These are phyloP conservation scores for Diplodia seriata DNA, from an alignment of 2,329 filamentous ascomycete genomes.

Conservation along the genomic window DNA sequence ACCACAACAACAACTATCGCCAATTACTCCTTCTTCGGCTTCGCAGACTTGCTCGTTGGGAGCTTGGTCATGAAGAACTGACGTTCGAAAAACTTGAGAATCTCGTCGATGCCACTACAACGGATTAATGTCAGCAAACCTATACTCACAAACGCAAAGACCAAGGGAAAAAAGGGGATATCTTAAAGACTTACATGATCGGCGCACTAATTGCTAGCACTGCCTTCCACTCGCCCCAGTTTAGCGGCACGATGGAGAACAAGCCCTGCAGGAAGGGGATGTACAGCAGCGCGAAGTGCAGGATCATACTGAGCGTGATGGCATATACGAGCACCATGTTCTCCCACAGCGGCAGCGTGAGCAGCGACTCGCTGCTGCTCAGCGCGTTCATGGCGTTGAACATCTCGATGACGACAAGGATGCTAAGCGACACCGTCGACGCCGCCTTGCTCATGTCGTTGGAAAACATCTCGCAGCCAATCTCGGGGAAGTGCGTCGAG, in stretches of 20 bases:
- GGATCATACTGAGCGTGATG: constrained; percentile 87
- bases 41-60: neutral
- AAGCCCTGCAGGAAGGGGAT: constrained; percentile 84
- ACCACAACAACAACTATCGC: neutral
- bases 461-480: constrained; percentile 90
- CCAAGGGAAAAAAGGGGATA: constrained; percentile 23
- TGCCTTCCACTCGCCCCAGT: constrained; percentile 88
- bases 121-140: constrained; percentile 35
- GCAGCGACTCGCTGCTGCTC: constrained; percentile 89
- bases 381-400: constrained; percentile 98
- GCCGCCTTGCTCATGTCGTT: constrained; percentile 87
- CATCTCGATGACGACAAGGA: constrained; percentile 98
- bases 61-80: constrained; percentile 41
- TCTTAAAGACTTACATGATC: constrained; percentile 76
- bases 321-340: constrained; percentile 99
- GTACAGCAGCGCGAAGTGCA: constrained; percentile 95
- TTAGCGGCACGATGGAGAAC: constrained; percentile 89
- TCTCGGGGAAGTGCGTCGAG: constrained; percentile 81
- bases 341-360: constrained; percentile 94
- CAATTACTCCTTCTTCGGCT: constrained; percentile 30
- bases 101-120: constrained; percentile 77
- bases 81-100: constrained; percentile 77
- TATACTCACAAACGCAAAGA: neutral
- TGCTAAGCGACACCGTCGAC: constrained; percentile 89
- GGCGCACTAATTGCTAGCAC: constrained; percentile 87